phyloP scores from a whole-genome alignment of 108 stramenopile species.

The Craspedostauros australis region DNA sequence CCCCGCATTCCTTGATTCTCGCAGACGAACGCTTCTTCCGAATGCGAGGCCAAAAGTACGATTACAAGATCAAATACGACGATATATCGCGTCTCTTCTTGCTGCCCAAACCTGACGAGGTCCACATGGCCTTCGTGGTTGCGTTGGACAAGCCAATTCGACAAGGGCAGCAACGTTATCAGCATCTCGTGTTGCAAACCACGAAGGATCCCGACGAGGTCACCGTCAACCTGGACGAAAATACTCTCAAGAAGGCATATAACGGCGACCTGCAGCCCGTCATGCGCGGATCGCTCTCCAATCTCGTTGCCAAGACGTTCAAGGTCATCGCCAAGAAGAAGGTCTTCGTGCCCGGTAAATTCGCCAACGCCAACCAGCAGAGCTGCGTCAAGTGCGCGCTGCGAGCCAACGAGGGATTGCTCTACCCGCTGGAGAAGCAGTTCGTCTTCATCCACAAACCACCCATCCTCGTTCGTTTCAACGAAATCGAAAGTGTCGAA shows the following conservation, averaged over 20 bases:
- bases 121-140: slow-evolving; percentile 95
- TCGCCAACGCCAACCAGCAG: slow-evolving; percentile 81
- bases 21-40: slow-evolving; percentile 82
- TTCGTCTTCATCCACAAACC: slow-evolving; percentile 99
- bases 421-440: slow-evolving; percentile 97
- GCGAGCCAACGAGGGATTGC: slow-evolving; percentile 92
- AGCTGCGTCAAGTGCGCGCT: slow-evolving; percentile 83
- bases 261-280: slow-evolving; percentile 75
- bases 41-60: slow-evolving; percentile 92
- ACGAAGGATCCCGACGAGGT: slow-evolving; percentile 80
- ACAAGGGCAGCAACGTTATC: slow-evolving; percentile 97
- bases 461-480: slow-evolving; percentile 92
- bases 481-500: slow-evolving; percentile 93
- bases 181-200: slow-evolving; percentile 93
- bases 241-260: slow-evolving; percentile 90
- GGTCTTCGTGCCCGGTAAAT: slow-evolving; percentile 94
- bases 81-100: slow-evolving; percentile 93
- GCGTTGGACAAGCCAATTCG: slow-evolving; percentile 95
- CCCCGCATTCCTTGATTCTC: slow-evolving; percentile 3
- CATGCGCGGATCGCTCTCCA: slow-evolving; percentile 90
- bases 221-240: slow-evolving; percentile 85
- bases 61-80: slow-evolving; percentile 97
- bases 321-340: slow-evolving; percentile 96
- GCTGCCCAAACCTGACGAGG: slow-evolving; percentile 91
- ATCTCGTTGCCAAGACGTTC: slow-evolving; percentile 96